Evolutionary conservation across 1,284 basidiomycete species (phyloP).

Genomic region (Rhizopogon parksii): DNA sequence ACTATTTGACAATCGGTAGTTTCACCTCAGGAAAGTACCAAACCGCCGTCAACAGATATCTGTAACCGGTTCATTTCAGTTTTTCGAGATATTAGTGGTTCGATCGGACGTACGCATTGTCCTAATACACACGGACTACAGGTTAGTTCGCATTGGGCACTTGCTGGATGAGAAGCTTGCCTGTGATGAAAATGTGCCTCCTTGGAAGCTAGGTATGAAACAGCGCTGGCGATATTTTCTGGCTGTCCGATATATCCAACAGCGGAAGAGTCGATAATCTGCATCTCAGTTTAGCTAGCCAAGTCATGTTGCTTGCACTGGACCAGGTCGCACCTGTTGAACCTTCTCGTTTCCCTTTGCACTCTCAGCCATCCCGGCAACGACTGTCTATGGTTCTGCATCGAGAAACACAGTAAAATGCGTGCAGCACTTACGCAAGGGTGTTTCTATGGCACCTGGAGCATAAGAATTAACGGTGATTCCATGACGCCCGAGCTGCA

Average conservation of each 20-base stretch:
- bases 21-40: neutral
- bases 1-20: neutral
- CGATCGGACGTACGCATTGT: neutral
- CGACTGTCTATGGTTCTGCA: neutral
- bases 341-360: neutral
- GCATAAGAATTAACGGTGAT: constrained; percentile 10
- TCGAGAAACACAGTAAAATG: neutral
- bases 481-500: constrained; percentile 6
- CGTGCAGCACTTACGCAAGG: constrained; percentile 1
- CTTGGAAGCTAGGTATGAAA: constrained; percentile 7
- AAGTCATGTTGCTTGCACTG: no score
- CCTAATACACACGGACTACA: neutral
- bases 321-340: neutral
- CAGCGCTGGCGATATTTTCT: constrained; percentile 7
- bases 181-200: constrained; percentile 10
- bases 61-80: neutral
- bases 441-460: constrained; percentile 5
- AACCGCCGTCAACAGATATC: neutral
- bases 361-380: neutral
- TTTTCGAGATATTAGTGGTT: neutral
- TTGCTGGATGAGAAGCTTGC: neutral
- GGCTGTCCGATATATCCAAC: constrained; percentile 4
- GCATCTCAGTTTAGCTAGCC: neutral
- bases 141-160: neutral
- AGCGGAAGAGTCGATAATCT: constrained; percentile 1